Percentiles rank a stretch among this genome's conserved stretches.
These are phyloP conservation scores for Dipteronia dyeriana DNA, from an alignment of 345 rosid genomes.

Conservation along the genomic window DNA sequence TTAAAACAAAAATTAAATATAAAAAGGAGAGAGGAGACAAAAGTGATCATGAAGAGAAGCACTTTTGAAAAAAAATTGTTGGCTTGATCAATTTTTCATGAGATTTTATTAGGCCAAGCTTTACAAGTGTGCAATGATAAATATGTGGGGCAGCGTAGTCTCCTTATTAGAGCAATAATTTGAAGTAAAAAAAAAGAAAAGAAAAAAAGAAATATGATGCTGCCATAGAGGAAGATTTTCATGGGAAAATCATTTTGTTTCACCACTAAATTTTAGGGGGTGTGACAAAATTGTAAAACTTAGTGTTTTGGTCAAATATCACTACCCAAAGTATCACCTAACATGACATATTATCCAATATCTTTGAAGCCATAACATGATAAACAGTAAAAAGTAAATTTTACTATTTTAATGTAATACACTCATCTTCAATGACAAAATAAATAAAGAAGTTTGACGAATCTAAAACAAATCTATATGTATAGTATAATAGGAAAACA, in stretches of 20 bases:
- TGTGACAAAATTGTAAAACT: not conserved
- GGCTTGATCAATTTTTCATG: not conserved
- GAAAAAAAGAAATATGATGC: no score
- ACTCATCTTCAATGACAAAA: not conserved
- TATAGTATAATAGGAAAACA: no score
- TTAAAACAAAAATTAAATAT: not conserved
- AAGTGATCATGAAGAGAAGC: not conserved
- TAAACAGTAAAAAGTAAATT: not conserved
- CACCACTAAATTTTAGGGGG: not conserved
- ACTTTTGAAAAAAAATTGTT: not conserved
- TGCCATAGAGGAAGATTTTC: not conserved
- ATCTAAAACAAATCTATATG: no score
- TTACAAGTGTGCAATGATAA: conserved; percentile 13
- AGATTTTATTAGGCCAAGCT: conserved; percentile 10
- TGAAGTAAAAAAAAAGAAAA: no score
- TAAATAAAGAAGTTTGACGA: not conserved
- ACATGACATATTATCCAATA: not conserved
- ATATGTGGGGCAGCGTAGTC: not conserved
- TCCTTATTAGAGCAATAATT: no score
- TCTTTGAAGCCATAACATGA: not conserved
- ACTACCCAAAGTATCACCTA: not conserved
- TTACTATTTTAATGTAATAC: not conserved
- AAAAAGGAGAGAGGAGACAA: not conserved
- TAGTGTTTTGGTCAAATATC: conserved; percentile 1
- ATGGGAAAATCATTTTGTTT: conserved; percentile 6